Evolutionary conservation across 1,284 basidiomycete genomes (phyloP), one percentile per base, ranked within the genome.

Genomic region (Sanghuangporus sanghuang): DNA sequence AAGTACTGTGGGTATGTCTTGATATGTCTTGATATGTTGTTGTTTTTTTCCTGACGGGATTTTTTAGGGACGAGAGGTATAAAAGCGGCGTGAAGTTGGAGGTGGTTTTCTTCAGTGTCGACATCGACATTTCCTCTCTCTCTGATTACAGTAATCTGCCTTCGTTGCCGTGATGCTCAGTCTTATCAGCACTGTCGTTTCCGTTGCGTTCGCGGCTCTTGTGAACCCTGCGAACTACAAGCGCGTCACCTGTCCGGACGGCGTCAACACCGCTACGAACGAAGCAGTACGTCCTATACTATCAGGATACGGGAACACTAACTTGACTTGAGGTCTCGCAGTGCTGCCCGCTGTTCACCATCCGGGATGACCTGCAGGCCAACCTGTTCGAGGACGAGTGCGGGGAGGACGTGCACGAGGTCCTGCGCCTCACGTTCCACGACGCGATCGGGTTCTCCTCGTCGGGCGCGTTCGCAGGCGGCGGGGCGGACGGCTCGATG

Each of bases 371-470:
- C 57, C 61, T 70, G 11, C 67, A 69, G 39, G 48, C 27, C 35
- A 67, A 62, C n/a, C 54, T 68, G 23, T 69, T 67, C 55, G 62
- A 68, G n/a, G 58, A 59, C n/a, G 61, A 57, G 36, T 68, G 67
- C 38, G 62, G 65, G 12, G 67, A 68, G 48, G 66, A 67, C 55
- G 64, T 64, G 11, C 69, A 70, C 46, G 68, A 69, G 44, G 44
- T 63, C 12, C 64, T 70, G 1, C 68, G 68, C 36, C 62, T 70
- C 12, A 68, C 66, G 2, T 70, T 70, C 69, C 68, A 71, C 60
- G 69, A 71, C 53, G 69, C 69, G 53, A 70, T 71, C 44, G 69
- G 67, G 5, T 69, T 69, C 57, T 68, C 67, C 16, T n/a, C 46
- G 3, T 55, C 65, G 14, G 65, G 67, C 23, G 40, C 54, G 32